Conservation (phyloP, 83 land plant species). For the Thuja plicata region DNA sequence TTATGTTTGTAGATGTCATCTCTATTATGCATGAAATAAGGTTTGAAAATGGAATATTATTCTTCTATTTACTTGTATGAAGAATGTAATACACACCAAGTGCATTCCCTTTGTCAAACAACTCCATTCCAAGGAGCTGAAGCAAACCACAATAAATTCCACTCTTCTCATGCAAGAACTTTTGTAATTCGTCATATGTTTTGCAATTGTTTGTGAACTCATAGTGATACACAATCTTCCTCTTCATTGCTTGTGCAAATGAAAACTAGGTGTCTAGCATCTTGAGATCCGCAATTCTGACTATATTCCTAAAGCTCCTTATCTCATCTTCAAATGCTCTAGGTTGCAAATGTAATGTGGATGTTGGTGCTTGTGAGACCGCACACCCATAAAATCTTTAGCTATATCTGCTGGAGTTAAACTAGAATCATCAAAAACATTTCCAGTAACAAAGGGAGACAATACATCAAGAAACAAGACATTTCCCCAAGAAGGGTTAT, state of each 20-base stretch:
- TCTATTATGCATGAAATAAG: too few species aligned
- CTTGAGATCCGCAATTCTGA: slow-evolving; percentile 81
- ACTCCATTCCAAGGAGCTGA: slow-evolving; percentile 95
- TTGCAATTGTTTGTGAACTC: slow-evolving; percentile 98
- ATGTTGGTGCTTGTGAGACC: neutral
- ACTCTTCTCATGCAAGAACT: slow-evolving; percentile 54
- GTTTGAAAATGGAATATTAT: slow-evolving; percentile 77
- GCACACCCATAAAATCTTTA: slow-evolving; percentile 13
- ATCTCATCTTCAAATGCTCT: slow-evolving; percentile 25
- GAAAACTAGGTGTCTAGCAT: slow-evolving; percentile 91
- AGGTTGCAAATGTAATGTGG: neutral
- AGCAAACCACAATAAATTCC: slow-evolving; percentile 95
- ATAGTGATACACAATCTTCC: slow-evolving; percentile 86
- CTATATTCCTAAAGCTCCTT: slow-evolving; percentile 44
- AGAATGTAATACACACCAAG: slow-evolving; percentile 90
- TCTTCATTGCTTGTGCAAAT: slow-evolving; percentile 87
- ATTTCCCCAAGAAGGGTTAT: too few species aligned
- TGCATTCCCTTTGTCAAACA: slow-evolving; percentile 83
- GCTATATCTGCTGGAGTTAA: slow-evolving; percentile 14
- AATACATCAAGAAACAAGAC: too few species aligned
- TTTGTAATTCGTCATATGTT: slow-evolving; percentile 80
- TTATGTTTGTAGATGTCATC: too few species aligned
- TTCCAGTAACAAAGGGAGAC: neutral
- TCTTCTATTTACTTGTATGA: slow-evolving; percentile 91
- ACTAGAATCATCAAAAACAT: neutral